Conservation (phyloP, 495 filamentous ascomycete genomes). For the Ascodesmis nigricans region DNA sequence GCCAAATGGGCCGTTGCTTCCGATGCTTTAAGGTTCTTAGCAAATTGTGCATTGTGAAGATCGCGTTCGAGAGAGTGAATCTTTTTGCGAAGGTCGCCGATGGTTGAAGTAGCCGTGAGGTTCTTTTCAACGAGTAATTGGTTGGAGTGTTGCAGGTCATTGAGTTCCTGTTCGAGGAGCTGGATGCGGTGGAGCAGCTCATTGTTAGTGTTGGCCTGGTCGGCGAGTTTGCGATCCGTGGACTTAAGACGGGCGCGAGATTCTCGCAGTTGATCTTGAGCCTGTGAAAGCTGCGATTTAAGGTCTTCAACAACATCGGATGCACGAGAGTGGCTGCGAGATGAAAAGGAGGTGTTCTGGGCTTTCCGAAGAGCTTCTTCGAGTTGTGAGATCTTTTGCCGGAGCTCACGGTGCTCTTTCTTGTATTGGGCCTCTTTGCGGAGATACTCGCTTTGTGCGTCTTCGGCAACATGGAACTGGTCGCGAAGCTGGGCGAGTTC, state of each 20-base stretch:
- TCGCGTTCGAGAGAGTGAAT: constrained; percentile 35
- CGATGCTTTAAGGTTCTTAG: constrained; percentile 22
- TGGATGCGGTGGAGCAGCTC: constrained; percentile 27
- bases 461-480: constrained; percentile 32
- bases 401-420: constrained; percentile 28
- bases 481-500: constrained; percentile 14
- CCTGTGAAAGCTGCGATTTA: constrained; percentile 38
- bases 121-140: constrained; percentile 23
- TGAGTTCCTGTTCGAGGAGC: constrained; percentile 25
- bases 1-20: constrained; percentile 20
- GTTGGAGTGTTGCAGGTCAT: constrained; percentile 19
- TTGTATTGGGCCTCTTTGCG: constrained; percentile 42
- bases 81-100: constrained; percentile 33
- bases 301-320: constrained; percentile 41
- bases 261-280: constrained; percentile 37
- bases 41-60: constrained; percentile 32
- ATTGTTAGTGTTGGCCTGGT: constrained; percentile 20
- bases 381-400: constrained; percentile 28
- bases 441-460: constrained; percentile 35
- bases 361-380: constrained; percentile 29
- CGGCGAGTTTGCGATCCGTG: constrained; percentile 18
- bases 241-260: constrained; percentile 28
- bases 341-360: constrained; percentile 23
- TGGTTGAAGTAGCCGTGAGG: constrained; percentile 22
- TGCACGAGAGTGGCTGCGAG: constrained; percentile 29